Conservation (phyloP, 192 early-diverging fungal species). For the Entomortierella chlamydospora region DNA sequence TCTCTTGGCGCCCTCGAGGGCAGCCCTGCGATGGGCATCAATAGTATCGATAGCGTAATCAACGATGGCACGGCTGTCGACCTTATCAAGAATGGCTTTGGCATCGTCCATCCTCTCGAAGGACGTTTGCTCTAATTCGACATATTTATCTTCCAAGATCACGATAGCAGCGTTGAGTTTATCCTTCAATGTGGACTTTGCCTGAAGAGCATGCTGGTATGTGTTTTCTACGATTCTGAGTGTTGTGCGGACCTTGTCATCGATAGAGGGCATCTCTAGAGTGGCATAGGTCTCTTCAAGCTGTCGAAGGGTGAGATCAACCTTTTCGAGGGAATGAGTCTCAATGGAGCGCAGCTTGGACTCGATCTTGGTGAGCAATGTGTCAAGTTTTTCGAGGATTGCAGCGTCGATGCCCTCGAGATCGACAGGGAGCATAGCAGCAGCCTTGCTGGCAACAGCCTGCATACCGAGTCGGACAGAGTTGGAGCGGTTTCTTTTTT, state of each 20-base stretch:
- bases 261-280: slow-evolving; percentile 48
- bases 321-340: slow-evolving; percentile 49
- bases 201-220: slow-evolving; percentile 47
- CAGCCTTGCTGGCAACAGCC: slow-evolving; percentile 48
- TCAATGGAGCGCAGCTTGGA: slow-evolving; percentile 44
- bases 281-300: slow-evolving; percentile 62
- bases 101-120: slow-evolving; percentile 64
- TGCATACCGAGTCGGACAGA: slow-evolving; percentile 44
- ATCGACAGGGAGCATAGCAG: slow-evolving; percentile 45
- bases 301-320: slow-evolving; percentile 55
- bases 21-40: slow-evolving; percentile 60
- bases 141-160: slow-evolving; percentile 53
- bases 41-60: slow-evolving; percentile 64
- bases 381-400: slow-evolving; percentile 49
- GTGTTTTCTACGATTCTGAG: slow-evolving; percentile 42
- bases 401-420: slow-evolving; percentile 49
- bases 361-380: slow-evolving; percentile 43
- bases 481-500: slow-evolving; percentile 46
- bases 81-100: slow-evolving; percentile 64
- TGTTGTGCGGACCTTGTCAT: slow-evolving; percentile 39
- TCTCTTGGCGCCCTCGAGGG: slow-evolving; percentile 64
- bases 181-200: slow-evolving; percentile 34
- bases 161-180: slow-evolving; percentile 40
- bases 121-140: slow-evolving; percentile 53
- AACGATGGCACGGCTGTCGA: slow-evolving; percentile 55